phyloP scores from a whole-genome alignment of 2,329 filamentous ascomycete species.

The Paramyrothecium roridum region DNA sequence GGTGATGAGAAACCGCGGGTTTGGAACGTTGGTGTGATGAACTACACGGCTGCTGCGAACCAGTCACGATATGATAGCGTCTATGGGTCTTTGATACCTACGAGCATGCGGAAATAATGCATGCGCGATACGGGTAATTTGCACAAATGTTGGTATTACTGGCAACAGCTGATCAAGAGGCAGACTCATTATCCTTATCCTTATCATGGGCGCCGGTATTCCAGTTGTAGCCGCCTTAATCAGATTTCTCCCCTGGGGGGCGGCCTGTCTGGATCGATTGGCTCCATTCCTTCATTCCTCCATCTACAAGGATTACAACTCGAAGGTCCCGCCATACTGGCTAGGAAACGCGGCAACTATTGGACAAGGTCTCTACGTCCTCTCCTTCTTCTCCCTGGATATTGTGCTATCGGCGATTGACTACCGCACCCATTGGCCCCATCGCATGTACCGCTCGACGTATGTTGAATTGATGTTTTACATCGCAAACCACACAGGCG shows the following conservation, averaged over 20 bases:
- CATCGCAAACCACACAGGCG: slow-evolving; percentile 33
- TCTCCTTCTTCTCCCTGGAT: slow-evolving; percentile 20
- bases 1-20: too few relatives aligned
- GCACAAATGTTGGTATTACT: not conserved
- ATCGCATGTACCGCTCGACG: slow-evolving; percentile 19
- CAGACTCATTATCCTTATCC: too few relatives aligned
- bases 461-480: slow-evolving; percentile 23
- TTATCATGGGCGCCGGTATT: not conserved
- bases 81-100: not conserved
- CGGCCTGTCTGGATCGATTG: not conserved
- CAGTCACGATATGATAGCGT: not conserved
- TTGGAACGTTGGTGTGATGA: too few relatives aligned
- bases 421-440: slow-evolving; percentile 17
- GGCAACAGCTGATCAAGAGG: not conserved
- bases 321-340: not conserved
- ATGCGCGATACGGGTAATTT: not conserved
- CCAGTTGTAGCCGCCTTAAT: not conserved
- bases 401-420: slow-evolving; percentile 23
- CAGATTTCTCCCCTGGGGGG: not conserved
- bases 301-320: not conserved
- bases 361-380: not conserved
- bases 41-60: not conserved
- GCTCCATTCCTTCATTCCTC: not conserved
- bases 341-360: not conserved
- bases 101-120: not conserved